Evolutionary conservation across 2,329 filamentous ascomycete species (phyloP).

Genomic region (Aaosphaeria arxii): DNA sequence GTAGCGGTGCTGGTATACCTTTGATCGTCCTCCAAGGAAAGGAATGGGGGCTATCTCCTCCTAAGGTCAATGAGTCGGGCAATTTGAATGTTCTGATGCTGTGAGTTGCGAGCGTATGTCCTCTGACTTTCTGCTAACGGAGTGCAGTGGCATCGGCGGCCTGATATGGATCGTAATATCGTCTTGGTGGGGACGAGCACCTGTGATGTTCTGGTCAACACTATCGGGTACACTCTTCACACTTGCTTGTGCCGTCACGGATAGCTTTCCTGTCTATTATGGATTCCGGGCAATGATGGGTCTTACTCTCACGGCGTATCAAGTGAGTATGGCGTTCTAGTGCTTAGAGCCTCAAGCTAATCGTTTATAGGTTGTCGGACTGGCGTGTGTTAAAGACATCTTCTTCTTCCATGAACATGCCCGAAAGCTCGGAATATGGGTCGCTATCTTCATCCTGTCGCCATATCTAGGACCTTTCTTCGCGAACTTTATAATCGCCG

Average conservation of each 20-base stretch:
- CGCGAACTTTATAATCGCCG: constrained; percentile 22
- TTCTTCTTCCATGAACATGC: constrained; percentile 39
- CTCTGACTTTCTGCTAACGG: constrained; percentile 1
- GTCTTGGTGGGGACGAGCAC: constrained; percentile 29
- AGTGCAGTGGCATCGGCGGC: constrained; percentile 34
- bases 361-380: constrained; percentile 4
- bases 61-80: constrained; percentile 51
- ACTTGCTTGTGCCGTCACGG: constrained; percentile 28
- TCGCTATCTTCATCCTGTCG: constrained; percentile 22
- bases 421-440: constrained; percentile 34
- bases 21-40: constrained; percentile 30
- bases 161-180: constrained; percentile 17
- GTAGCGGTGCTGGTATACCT: constrained; percentile 36
- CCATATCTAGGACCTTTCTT: constrained; percentile 33
- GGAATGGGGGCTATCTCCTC: constrained; percentile 49
- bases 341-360: too few relatives aligned
- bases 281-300: constrained; percentile 28
- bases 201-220: constrained; percentile 44
- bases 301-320: constrained; percentile 18
- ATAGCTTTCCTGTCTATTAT: constrained; percentile 39
- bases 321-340: constrained; percentile 4
- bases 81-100: constrained; percentile 55
- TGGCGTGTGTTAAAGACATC: constrained; percentile 33
- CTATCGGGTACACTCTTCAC: constrained; percentile 41
- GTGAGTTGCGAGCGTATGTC: constrained; percentile 18